Evolutionary conservation across 2,329 filamentous ascomycete genomes (phyloP).

Genomic region (Apiospora koreana): DNA sequence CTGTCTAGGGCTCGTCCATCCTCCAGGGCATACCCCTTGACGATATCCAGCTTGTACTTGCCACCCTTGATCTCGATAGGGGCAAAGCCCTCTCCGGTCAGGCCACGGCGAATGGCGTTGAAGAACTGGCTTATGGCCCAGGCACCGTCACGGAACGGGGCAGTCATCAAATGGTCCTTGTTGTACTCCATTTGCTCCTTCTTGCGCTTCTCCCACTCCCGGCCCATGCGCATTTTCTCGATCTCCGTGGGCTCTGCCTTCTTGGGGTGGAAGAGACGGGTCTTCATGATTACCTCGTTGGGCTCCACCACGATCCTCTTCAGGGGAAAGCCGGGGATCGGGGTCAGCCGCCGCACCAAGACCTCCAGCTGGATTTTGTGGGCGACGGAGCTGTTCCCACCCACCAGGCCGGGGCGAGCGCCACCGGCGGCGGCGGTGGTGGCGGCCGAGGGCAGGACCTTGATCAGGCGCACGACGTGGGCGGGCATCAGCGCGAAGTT

Average conservation of each 20-base stretch:
- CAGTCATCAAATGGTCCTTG: constrained; percentile 56
- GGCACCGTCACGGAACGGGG: constrained; percentile 55
- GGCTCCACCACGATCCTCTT: constrained; percentile 44
- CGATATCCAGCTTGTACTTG: constrained; percentile 59
- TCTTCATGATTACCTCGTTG: constrained; percentile 37
- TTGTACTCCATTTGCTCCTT: constrained; percentile 50
- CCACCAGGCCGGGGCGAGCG: background rate
- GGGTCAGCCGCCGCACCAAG: constrained; percentile 44
- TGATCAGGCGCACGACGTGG: constrained; percentile 59
- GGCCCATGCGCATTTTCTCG: constrained; percentile 31
- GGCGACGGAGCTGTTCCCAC: background rate
- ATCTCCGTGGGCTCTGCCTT: constrained; percentile 19
- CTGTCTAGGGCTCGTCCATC: constrained; percentile 60
- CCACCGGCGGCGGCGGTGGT: constrained; percentile 18
- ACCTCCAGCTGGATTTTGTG: constrained; percentile 52
- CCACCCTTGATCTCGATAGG: constrained; percentile 48
- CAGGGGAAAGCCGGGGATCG: constrained; percentile 47
- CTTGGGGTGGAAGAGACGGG: constrained; percentile 33
- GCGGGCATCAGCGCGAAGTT: constrained; percentile 60
- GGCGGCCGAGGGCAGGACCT: constrained; percentile 46
- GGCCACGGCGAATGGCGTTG: constrained; percentile 47
- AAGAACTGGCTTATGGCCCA: constrained; percentile 45
- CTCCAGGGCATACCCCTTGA: constrained; percentile 59
- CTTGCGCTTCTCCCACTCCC: constrained; percentile 38
- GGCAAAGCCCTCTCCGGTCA: constrained; percentile 59